Evolutionary conservation across 1,284 basidiomycete genomes (phyloP), one percentile per base, ranked within the genome.

Genomic region (Papiliotrema laurentii): DNA sequence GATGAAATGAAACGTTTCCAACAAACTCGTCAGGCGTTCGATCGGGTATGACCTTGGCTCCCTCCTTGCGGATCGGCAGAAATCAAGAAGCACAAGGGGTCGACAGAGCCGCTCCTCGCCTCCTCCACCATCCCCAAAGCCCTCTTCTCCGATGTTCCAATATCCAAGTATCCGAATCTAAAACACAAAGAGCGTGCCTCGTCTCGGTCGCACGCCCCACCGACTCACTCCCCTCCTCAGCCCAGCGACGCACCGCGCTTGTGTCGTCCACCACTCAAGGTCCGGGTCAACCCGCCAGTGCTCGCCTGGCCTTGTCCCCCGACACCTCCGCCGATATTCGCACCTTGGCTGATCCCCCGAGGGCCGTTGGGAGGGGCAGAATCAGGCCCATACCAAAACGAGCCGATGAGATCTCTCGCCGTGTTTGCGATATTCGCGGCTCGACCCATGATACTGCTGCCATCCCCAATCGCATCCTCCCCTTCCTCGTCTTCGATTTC

Each of bases 361-460:
- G 13, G 11, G 7, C 21, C 9, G 19, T 11, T 6, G 6, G 5
- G 14, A 5, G 33, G 40, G 9, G n/a, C 41, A 13, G 25, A 7
- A 40, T 63, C 52, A n/a, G 53, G 54, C 28, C 69, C 69, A 49
- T 72, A 72, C 73, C 72, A 74, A 51, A 74, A 54, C 3, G 69
- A 67, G n/a, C 73, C 73, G 25, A 75, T 56, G 21, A 75, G 58
- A 51, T 73, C 74, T 54, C 71, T 73, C 13, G 74, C 74, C 7
- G 72, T 71, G 50, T 61, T 72, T 31, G 72, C 73, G 48, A 75
- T 72, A 51, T 71, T 74, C 31, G 68, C 71, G 21, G 71, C 74
- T 41, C 70, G 56, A 5, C 71, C 69, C 51, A 69, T 69, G 28
- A 73, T 69, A 35, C 63, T 69, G 10, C 60, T 61, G 3, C 65